Conservation (phyloP, 495 filamentous ascomycete species). For the Immersiella caudata region DNA sequence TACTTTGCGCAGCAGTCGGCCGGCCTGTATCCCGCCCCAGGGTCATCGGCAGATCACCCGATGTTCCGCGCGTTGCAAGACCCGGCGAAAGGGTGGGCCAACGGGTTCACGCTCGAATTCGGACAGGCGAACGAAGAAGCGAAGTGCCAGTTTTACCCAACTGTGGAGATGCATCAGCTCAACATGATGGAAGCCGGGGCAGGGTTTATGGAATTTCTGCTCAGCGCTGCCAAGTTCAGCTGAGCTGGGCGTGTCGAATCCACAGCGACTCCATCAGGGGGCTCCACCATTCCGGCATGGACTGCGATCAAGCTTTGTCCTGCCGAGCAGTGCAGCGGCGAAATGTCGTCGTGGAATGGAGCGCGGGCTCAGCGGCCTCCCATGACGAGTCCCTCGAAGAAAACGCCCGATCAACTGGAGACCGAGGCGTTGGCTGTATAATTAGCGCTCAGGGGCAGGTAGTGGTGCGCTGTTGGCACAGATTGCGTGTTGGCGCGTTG, state of each 20-base stretch:
- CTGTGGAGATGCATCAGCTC: background rate
- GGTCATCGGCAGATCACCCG: constrained; percentile 29
- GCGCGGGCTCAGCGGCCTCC: background rate
- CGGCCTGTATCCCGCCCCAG: constrained; percentile 40
- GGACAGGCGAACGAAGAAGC: constrained; percentile 34
- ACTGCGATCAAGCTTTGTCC: background rate
- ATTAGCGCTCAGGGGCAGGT: background rate
- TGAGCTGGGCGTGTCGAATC: background rate
- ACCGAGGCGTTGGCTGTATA: background rate
- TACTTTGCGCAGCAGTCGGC: constrained; percentile 38
- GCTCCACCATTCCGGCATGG: background rate
- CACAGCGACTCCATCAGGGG: background rate
- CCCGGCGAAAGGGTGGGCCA: constrained; percentile 37
- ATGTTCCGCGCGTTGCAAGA: background rate
- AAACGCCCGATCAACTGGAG: background rate
- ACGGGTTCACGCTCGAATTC: constrained; percentile 49
- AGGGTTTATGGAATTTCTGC: constrained; percentile 14
- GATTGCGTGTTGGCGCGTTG: background rate
- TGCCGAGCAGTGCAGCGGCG: background rate
- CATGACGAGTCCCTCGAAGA: background rate
- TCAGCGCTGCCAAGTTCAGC: constrained; percentile 5
- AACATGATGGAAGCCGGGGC: constrained; percentile 8
- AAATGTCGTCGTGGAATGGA: background rate
- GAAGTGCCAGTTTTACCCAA: constrained; percentile 1
- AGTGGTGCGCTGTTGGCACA: background rate